Percentiles rank a stretch among this genome's conserved stretches.
Conservation (phyloP, 2,329 filamentous ascomycete species). For the Apiospora hydei region DNA sequence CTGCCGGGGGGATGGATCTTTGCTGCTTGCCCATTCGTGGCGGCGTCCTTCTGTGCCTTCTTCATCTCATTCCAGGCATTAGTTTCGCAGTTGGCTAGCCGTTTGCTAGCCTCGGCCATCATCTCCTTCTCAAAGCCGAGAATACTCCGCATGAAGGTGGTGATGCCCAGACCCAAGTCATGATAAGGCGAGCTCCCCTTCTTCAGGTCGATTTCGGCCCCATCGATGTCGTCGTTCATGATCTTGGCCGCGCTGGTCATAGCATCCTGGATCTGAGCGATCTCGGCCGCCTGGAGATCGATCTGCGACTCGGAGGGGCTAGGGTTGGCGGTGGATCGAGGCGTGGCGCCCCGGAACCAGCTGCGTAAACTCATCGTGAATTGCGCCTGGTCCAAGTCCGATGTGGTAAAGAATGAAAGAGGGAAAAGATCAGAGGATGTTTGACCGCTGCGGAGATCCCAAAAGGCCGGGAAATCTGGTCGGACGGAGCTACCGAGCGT, state of each 20-base stretch:
- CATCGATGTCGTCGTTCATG: slow-evolving; percentile 89
- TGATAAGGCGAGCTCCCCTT: slow-evolving; percentile 87
- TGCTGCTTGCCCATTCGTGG: slow-evolving; percentile 36
- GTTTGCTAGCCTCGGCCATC: slow-evolving; percentile 81
- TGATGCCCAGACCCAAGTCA: slow-evolving; percentile 79
- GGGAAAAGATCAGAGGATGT: slow-evolving; percentile 1
- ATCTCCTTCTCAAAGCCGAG: slow-evolving; percentile 91
- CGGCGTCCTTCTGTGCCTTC: slow-evolving; percentile 71
- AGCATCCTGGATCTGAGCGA: slow-evolving; percentile 64
- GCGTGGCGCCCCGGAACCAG: slow-evolving; percentile 57
- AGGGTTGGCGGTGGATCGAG: slow-evolving; percentile 43
- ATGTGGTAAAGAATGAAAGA: slow-evolving; percentile 18
- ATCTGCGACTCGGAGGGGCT: slow-evolving; percentile 42
- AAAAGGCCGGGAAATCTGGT: slow-evolving; percentile 9
- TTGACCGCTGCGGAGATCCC: slow-evolving; percentile 11
- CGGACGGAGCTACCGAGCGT: slow-evolving; percentile 9
- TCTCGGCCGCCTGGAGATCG: slow-evolving; percentile 51
- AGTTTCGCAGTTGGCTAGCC: slow-evolving; percentile 78
- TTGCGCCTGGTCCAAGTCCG: not conserved
- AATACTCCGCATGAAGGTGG: slow-evolving; percentile 84
- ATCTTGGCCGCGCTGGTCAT: slow-evolving; percentile 74
- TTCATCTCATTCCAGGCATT: slow-evolving; percentile 79
- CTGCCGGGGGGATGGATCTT: slow-evolving; percentile 81
- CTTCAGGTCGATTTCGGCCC: slow-evolving; percentile 76
- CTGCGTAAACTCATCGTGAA: slow-evolving; percentile 57